Evolutionary conservation across 805 yeast genomes (phyloP).

Genomic region (Soucietia sequanensis): DNA sequence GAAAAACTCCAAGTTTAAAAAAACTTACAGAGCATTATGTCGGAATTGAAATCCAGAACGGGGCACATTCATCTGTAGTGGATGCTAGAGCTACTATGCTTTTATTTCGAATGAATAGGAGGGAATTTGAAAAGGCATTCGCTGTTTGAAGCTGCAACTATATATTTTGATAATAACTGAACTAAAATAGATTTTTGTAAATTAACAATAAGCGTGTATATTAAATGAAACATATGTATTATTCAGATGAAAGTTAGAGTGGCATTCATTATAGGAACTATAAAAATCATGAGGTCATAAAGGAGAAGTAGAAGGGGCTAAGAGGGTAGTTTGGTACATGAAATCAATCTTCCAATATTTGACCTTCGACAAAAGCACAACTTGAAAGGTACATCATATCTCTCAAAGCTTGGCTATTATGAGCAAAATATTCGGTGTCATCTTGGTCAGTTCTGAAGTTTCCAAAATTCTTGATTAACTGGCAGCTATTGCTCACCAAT

Average conservation of each 20-base stretch:
- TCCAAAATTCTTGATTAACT: neutral
- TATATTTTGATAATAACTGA: too few species aligned
- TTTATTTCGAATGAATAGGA: slow-evolving; percentile 61
- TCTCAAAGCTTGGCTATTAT: slow-evolving; percentile 21
- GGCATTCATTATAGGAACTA: too few species aligned
- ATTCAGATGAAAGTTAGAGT: too few species aligned
- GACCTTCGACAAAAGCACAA: slow-evolving; percentile 35
- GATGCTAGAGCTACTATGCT: slow-evolving; percentile 90
- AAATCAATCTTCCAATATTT: slow-evolving; percentile 31
- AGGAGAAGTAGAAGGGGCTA: too few species aligned
- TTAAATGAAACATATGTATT: too few species aligned
- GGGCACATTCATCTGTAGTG: slow-evolving; percentile 82
- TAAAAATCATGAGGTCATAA: too few species aligned
- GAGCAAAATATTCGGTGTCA: slow-evolving; percentile 10
- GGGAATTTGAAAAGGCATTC: slow-evolving; percentile 52
- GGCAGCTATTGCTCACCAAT: slow-evolving; percentile 11
- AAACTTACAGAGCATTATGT: slow-evolving; percentile 58
- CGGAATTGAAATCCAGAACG: slow-evolving; percentile 63
- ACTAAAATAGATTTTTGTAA: too few species aligned
- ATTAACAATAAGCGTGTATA: too few species aligned
- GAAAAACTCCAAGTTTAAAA: slow-evolving; percentile 73
- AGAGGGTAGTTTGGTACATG: too few species aligned
- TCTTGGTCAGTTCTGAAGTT: slow-evolving; percentile 8
- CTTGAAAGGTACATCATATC: slow-evolving; percentile 38
- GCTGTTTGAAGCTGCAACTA: neutral